These are phyloP conservation scores for Trichoderma guizhouense DNA, from an alignment of 2,329 filamentous ascomycete species.

Conservation along the genomic window DNA sequence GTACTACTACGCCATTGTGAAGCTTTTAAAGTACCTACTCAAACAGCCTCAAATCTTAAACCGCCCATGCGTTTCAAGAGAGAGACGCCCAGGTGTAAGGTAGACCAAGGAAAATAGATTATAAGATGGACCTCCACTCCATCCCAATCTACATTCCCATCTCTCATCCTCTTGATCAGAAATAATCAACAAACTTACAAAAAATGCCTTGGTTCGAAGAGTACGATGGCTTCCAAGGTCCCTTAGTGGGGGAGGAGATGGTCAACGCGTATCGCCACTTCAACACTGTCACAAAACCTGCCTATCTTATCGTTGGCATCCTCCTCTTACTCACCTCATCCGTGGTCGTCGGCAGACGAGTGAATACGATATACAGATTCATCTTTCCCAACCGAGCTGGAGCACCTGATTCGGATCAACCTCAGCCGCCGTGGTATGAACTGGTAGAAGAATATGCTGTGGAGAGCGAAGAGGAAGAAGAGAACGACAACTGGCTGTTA, in stretches of 20 bases:
- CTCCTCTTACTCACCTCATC: neutral
- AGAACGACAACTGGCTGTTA: neutral
- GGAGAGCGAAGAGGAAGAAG: neutral
- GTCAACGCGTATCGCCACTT: neutral
- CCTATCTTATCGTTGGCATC: neutral
- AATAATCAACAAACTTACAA: neutral
- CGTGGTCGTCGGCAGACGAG: neutral
- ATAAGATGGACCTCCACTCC: neutral
- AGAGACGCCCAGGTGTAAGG: neutral
- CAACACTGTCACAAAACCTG: neutral
- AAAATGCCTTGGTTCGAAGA: neutral
- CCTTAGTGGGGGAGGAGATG: neutral
- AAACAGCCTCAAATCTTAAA: neutral
- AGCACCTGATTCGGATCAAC: neutral
- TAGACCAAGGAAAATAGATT: neutral
- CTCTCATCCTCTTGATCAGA: neutral
- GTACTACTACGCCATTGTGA: neutral
- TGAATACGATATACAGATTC: neutral
- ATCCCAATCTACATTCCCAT: neutral
- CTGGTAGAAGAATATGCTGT: neutral
- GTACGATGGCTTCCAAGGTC: neutral
- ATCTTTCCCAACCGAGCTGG: neutral
- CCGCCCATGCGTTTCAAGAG: neutral
- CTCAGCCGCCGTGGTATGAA: neutral
- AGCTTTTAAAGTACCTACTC: neutral